Base-by-base conservation (phyloP, 805 yeast genomes). In the Saturnispora ahearnii region DNA sequence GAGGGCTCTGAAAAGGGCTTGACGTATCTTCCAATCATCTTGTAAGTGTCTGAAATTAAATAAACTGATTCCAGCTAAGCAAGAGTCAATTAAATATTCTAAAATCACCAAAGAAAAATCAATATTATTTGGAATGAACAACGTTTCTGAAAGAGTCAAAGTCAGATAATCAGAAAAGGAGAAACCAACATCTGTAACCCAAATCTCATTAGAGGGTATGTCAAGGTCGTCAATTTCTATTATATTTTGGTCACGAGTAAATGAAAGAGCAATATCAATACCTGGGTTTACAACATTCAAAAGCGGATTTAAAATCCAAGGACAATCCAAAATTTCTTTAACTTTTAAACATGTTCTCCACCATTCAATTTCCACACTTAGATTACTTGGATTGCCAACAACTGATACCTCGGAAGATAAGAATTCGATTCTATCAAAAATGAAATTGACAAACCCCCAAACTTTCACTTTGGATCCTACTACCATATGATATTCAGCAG, bases 311-410 rank as follows among this genome's bases (percentile, higher is more conserved):
- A 44, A 28, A 7, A n/a, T 13, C 47, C 51, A 51, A 21, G 30
- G 26, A 6, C 5, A 9, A 29, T 41, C 46, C n/a, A 48, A 24
- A 6, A 30, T 48, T 1, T 38, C 22, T 41, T 70, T 57, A 21
- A 53, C 49, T 7, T 53, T 37, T 33, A 71, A 31, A 0, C 66
- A 59, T 6, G 44, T 48, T 28, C 53, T 53, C 76, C 77, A 73
- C 62, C 71, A 70, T 8, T 57, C 53, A 8, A 71, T 43, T 48
- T 73, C 74, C 12, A 44, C 3, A 48, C 46, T 4, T 42, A 53
- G 9, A 43, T 72, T 31, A 12, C 60, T 60, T 5, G 52, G 48
- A 11, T 34, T 41, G 0, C 68, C 65, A 11, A 56, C 51, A 11
- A 63, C 46, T 37, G 54, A 59, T 2, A 68, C 44, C 22, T 53